Evolutionary conservation across 139 green algal species (phyloP), one percentile per base, ranked within the genome.

Genomic region (Edaphochlamys debaryana): DNA sequence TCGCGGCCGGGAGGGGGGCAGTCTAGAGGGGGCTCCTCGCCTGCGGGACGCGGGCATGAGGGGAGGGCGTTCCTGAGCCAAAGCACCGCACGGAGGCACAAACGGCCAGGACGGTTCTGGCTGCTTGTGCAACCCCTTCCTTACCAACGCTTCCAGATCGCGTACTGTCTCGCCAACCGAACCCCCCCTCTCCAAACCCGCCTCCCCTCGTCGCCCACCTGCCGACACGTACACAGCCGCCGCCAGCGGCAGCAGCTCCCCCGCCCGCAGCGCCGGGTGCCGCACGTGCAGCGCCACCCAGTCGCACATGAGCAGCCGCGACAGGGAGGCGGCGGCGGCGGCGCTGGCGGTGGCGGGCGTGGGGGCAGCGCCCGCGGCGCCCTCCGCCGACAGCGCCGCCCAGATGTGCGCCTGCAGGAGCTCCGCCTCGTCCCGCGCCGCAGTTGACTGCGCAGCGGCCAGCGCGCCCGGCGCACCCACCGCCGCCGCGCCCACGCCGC

Each of bases 371-470:
- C n/a, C n/a, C n/a, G n/a, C n/a, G n/a, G n/a, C 48, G 11, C 11
- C 15, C 11, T 54, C 11, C 48, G 15, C 48, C 48, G 11, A 11
- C 48, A 82, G 19, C 25, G 63, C 32, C 13, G 25, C 4, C 76
- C 63, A 73, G 5, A 82, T 73, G 76, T 82, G 76, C 32, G 42
- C 42, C 63, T 82, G 76, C 76, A 82, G 76, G 23, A 82, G 63
- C 76, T 82, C 76, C 42, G 4, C 30, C 64, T 82, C 76, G 34
- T 73, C 42, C 13, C 42, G 42, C 42, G 42, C 76, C 32, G 76
- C 76, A 29, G 76, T 27, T 23, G 41, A 32, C 19, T n/a, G 22
- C 56, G 41, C 58, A 0, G 63, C n/a, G 0, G 2, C 41, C 42
- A 82, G 6, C 4, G 63, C 62, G 42, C 6, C 63, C 22, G 63